Evolutionary conservation across 345 rosid species (phyloP), one percentile per base, ranked within the genome.

Genomic region (Pistacia vera): DNA sequence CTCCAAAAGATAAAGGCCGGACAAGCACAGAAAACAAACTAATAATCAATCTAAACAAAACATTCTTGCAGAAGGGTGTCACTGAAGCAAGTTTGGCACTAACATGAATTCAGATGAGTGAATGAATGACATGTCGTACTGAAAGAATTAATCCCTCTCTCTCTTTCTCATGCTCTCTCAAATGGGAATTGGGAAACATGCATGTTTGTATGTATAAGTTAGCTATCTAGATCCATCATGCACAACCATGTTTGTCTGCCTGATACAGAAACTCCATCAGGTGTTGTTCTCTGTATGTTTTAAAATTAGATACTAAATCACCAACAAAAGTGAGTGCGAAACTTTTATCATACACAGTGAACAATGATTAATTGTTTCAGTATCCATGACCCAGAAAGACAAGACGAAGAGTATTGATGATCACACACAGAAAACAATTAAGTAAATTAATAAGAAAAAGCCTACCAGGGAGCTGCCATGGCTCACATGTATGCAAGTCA

Each of bases 391-490:
- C 41, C 44, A 20, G 36, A 36, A 70, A 12, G 46, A 77, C 52
- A 52, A 52, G 12, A 56, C 6, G 46, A 7, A 41, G 46, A 41
- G 8, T 41, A 41, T 41, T 41, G 1, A 41, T 41, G 8, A 41
- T 41, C 9, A 41, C 46, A 7, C 46, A 7, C 46, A 41, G 46
- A 41, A 51, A 63, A 14, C 6, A n/a, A 30, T 46, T n/a, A 44
- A 33, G 36, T 4, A 11, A 18, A 38, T 35, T 20, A 46, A 11
- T 17, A 11, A 20, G 5, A 18, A 48, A 66, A 66, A 12, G 76
- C 85, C 8, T 80, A 96, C 99, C 99, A 20, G 99, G 99, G 79
- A 96, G 99, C 80, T 96, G 97, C 99, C 99, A 96, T 77, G 99
- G 99, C 86, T 96, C 99, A 76, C 98, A 96, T 11, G 87, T 87